Conservation (phyloP, 2,329 filamentous ascomycete genomes). For the Cercospora beticola region DNA sequence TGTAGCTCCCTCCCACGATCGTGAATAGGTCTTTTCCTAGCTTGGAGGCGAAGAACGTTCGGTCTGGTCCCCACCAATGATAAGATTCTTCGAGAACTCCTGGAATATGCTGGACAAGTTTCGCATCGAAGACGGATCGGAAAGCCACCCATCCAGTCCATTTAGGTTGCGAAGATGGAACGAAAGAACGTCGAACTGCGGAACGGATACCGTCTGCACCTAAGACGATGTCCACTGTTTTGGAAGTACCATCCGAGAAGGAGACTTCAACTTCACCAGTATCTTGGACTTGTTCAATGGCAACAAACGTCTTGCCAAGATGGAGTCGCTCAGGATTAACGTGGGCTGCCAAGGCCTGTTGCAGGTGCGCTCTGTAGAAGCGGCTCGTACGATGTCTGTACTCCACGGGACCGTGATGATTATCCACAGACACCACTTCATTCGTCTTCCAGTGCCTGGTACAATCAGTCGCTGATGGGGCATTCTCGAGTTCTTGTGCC, state of each 20-base stretch:
- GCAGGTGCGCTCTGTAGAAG: slow-evolving; percentile 41
- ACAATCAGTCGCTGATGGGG: not conserved
- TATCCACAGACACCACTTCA: slow-evolving; percentile 39
- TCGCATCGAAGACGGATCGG: slow-evolving; percentile 39
- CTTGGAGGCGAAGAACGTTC: slow-evolving; percentile 36
- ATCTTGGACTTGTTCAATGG: slow-evolving; percentile 12
- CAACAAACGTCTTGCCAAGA: slow-evolving; percentile 34
- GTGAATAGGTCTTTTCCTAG: slow-evolving; percentile 35
- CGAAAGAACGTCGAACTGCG: slow-evolving; percentile 33
- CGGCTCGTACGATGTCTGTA: slow-evolving; percentile 39
- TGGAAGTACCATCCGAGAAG: slow-evolving; percentile 37
- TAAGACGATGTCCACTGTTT: slow-evolving; percentile 36
- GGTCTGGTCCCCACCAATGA: slow-evolving; percentile 35
- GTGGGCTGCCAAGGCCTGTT: slow-evolving; percentile 37
- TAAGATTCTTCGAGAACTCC: slow-evolving; percentile 40
- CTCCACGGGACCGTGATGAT: slow-evolving; percentile 35
- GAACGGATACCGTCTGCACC: slow-evolving; percentile 44
- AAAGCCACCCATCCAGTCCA: slow-evolving; percentile 44
- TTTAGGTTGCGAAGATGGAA: slow-evolving; percentile 34
- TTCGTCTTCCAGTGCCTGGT: slow-evolving; percentile 41
- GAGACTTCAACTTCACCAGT: slow-evolving; percentile 29
- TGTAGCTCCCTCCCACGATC: slow-evolving; percentile 35
- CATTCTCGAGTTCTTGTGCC: not conserved
- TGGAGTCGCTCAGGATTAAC: slow-evolving; percentile 37
- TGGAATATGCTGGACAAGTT: slow-evolving; percentile 36